Evolutionary conservation across 2,329 filamentous ascomycete species (phyloP).

Genomic region (Fusarium sterilihyphosum): DNA sequence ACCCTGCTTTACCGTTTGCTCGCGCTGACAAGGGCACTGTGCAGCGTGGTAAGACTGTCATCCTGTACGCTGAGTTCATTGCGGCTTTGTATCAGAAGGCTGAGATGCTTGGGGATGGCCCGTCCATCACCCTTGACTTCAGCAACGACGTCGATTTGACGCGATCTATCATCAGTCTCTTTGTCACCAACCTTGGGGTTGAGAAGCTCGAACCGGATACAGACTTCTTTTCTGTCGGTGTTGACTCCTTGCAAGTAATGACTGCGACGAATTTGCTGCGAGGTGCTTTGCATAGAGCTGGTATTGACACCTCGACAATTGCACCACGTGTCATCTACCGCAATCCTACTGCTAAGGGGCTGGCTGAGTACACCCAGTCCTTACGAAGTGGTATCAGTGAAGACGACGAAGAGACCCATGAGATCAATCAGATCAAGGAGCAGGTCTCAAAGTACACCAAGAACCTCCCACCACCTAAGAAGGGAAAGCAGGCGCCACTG

Average conservation of each 20-base stretch:
- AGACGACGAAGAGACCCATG: background rate
- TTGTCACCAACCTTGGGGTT: background rate
- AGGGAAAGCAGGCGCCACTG: rapidly evolving
- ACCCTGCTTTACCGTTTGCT: background rate
- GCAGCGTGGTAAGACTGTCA: background rate
- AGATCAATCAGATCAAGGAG: background rate
- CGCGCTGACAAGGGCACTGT: background rate
- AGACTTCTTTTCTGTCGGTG: background rate
- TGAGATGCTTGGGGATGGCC: rapidly evolving
- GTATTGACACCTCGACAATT: rapidly evolving
- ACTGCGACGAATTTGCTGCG: background rate
- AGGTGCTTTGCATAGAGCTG: rapidly evolving
- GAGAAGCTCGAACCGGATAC: background rate
- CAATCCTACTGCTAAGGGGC: background rate
- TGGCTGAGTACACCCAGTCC: background rate
- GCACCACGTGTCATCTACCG: background rate
- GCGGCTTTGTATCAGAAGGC: background rate
- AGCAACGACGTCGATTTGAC: background rate
- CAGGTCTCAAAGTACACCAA: background rate
- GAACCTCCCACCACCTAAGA: rapidly evolving
- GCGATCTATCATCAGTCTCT: background rate
- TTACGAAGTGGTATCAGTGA: background rate
- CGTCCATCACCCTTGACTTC: background rate
- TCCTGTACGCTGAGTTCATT: background rate
- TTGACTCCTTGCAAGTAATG: background rate